phyloP scores from a whole-genome alignment of 2,329 filamentous ascomycete genomes.

The Colletotrichum horii region DNA sequence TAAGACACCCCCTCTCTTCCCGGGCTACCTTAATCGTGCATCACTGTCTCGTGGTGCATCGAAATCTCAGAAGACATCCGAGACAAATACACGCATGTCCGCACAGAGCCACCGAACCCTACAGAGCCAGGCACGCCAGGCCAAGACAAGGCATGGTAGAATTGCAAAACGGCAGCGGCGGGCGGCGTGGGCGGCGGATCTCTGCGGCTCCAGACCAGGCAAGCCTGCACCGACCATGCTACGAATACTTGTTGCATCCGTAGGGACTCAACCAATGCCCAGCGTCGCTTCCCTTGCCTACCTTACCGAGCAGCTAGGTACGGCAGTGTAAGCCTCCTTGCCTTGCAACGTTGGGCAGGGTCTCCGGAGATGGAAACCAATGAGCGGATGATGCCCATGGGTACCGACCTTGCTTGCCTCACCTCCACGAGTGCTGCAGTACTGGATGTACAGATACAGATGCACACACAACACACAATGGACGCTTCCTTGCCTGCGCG shows the following conservation, averaged over 20 bases:
- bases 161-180: not conserved
- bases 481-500: not conserved
- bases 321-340: not conserved
- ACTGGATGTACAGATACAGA: not conserved
- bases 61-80: not conserved
- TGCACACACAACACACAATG: not conserved
- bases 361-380: not conserved
- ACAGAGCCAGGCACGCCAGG: not conserved
- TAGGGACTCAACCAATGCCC: not conserved
- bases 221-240: not conserved
- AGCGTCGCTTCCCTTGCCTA: not conserved
- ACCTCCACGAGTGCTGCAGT: not conserved
- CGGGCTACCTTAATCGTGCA: constrained; percentile 1
- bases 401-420: not conserved
- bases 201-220: not conserved
- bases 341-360: not conserved
- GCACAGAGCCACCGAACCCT: not conserved
- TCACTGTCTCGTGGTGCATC: constrained; percentile 1
- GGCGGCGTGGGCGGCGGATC: not conserved
- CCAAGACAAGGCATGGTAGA: not conserved
- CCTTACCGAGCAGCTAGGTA: not conserved
- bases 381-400: not conserved
- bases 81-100: not conserved
- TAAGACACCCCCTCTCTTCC: constrained; percentile 5
- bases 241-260: not conserved